Conservation (phyloP, 2,329 filamentous ascomycete species). For the Colletotrichum nymphaeae region DNA sequence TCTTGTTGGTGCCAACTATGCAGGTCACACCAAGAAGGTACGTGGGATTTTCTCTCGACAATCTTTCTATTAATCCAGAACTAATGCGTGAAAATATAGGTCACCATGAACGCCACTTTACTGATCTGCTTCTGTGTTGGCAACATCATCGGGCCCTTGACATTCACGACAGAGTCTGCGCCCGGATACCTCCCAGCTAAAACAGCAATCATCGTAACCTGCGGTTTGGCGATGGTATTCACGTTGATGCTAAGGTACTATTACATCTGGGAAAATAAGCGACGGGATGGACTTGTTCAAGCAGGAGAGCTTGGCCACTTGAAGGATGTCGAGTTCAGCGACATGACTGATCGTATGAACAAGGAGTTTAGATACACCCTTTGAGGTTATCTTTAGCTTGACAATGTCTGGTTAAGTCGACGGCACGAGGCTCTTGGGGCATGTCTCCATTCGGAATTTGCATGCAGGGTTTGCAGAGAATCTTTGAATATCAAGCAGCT, state of each 20-base stretch:
- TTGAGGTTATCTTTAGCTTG: neutral
- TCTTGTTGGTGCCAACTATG: slow-evolving; percentile 78
- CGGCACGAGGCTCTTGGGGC: neutral
- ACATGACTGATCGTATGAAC: slow-evolving; percentile 74
- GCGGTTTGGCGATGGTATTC: slow-evolving; percentile 44
- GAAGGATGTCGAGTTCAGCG: slow-evolving; percentile 66
- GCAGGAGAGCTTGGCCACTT: slow-evolving; percentile 56
- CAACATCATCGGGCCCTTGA: slow-evolving; percentile 74
- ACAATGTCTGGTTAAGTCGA: no score
- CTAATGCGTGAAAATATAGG: slow-evolving; percentile 31
- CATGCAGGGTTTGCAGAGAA: no score
- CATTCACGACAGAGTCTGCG: slow-evolving; percentile 69
- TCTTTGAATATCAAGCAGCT: no score
- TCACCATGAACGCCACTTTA: slow-evolving; percentile 64
- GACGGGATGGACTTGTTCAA: slow-evolving; percentile 53
- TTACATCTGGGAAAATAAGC: slow-evolving; percentile 26
- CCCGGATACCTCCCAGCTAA: slow-evolving; percentile 70
- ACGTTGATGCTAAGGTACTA: slow-evolving; percentile 15
- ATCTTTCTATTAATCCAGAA: no score
- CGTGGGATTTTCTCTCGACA: neutral
- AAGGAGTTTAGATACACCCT: slow-evolving; percentile 64
- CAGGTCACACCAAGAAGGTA: slow-evolving; percentile 72
- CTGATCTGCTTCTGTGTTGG: slow-evolving; percentile 49
- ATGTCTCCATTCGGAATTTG: no score
- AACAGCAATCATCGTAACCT: slow-evolving; percentile 65